Percentiles rank a stretch among this genome's conserved stretches.
Conservation (phyloP, 352 stramenopile species). For the Aphanomyces astaci region DNA sequence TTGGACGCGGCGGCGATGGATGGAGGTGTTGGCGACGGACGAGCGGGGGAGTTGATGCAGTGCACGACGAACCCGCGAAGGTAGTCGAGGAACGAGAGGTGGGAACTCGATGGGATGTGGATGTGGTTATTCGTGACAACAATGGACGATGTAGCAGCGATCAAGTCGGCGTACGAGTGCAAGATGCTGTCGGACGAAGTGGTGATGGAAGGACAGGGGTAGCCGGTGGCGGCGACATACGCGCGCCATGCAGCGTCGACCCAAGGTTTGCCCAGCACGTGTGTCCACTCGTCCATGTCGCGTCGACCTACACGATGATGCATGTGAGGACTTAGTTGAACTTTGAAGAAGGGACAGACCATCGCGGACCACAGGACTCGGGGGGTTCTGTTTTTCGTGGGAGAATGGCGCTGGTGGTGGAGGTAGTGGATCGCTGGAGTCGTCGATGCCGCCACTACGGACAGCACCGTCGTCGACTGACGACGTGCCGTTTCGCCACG, state of each 20-base stretch:
- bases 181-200: conserved; percentile 35
- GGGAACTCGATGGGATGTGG: not conserved
- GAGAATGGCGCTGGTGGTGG: not conserved
- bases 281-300: conserved; percentile 51
- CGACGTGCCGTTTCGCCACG: conserved; percentile 9
- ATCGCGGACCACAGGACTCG: not conserved
- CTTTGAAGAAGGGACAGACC: not conserved
- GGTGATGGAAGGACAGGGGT: conserved; percentile 28
- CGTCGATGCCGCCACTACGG: not conserved
- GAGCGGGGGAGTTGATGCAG: not conserved
- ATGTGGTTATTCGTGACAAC: not conserved
- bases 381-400: not conserved
- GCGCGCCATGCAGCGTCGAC: conserved; percentile 47
- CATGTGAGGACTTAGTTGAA: not conserved
- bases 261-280: conserved; percentile 51
- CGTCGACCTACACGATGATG: not conserved
- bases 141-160: conserved; percentile 24
- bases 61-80: conserved; percentile 40
- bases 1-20: not conserved
- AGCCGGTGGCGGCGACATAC: conserved; percentile 33
- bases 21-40: not conserved
- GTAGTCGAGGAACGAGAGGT: conserved; percentile 47
- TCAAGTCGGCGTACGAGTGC: conserved; percentile 45
- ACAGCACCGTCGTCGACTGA: not conserved
- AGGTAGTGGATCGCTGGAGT: not conserved